Evolutionary conservation across 306 rosid genomes (phyloP).

Genomic region (Medicago arabica): DNA sequence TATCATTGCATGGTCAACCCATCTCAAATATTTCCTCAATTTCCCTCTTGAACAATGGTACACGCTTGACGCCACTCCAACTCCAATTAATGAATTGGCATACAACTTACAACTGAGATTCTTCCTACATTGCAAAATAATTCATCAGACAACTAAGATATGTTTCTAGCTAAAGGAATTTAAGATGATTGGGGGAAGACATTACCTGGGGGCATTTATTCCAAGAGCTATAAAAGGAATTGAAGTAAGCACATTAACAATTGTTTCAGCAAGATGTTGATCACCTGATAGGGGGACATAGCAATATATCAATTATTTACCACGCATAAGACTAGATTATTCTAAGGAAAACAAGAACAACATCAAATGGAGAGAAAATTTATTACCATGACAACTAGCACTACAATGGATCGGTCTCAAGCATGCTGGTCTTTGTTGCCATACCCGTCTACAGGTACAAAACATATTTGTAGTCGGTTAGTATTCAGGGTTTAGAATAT

Average conservation of each 20-base stretch:
- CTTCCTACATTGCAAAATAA: constrained; percentile 65
- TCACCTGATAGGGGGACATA: constrained; percentile 65
- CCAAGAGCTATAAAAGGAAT: constrained; percentile 90
- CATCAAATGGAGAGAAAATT: constrained; percentile 27
- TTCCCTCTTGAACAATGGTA: constrained; percentile 88
- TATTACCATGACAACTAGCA: constrained; percentile 61
- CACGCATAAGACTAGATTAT: constrained; percentile 8
- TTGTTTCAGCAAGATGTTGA: constrained; percentile 66
- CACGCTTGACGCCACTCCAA: constrained; percentile 93
- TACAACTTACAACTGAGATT: constrained; percentile 72
- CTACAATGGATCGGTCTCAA: constrained; percentile 79
- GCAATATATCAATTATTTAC: constrained; percentile 18
- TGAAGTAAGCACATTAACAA: constrained; percentile 89
- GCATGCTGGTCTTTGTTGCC: constrained; percentile 85
- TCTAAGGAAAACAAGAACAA: constrained; percentile 20
- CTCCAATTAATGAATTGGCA: constrained; percentile 97
- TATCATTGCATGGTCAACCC: constrained; percentile 97
- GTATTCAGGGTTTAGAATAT: constrained; percentile 3
- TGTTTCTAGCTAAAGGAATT: constrained; percentile 22
- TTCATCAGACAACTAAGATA: constrained; percentile 30
- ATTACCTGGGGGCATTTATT: constrained; percentile 81
- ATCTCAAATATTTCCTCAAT: constrained; percentile 75
- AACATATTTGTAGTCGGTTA: constrained; percentile 40
- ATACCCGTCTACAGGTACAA: constrained; percentile 69
- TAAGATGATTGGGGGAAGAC: constrained; percentile 39